These are phyloP conservation scores for Penicillium manginii DNA, from an alignment of 495 filamentous ascomycete genomes.

Conservation along the genomic window DNA sequence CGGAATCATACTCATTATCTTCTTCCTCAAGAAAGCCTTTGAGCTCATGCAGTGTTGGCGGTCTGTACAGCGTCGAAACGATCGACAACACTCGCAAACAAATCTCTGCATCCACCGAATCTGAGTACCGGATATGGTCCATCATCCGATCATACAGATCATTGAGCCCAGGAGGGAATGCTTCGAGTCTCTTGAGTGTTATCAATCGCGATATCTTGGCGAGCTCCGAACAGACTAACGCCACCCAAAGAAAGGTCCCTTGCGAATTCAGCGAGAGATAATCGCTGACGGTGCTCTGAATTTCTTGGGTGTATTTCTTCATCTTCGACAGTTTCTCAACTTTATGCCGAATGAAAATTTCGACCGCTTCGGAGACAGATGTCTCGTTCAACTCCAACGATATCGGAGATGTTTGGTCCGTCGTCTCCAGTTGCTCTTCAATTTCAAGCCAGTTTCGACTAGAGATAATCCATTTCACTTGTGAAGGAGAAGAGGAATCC, in stretches of 20 bases:
- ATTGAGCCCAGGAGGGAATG: background rate
- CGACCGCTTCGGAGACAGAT: background rate
- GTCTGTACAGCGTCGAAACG: background rate
- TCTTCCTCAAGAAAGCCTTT: too few relatives aligned
- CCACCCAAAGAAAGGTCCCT: background rate
- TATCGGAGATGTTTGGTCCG: background rate
- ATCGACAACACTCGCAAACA: background rate
- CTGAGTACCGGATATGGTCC: background rate
- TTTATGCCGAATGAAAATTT: background rate
- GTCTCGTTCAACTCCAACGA: background rate
- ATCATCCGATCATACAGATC: background rate
- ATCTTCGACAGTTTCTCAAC: background rate
- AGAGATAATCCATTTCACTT: background rate
- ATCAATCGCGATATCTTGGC: background rate
- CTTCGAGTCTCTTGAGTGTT: background rate
- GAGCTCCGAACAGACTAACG: background rate
- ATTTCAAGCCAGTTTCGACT: background rate
- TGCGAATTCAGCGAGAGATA: background rate
- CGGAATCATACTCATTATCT: too few relatives aligned
- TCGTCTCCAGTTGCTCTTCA: background rate
- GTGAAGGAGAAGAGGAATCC: background rate
- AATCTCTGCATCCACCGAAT: background rate
- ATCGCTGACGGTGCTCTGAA: background rate
- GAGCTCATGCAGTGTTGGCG: too few relatives aligned
- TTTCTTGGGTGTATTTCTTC: background rate